Conservation (phyloP, 768 basidiomycete genomes). For the Suillus decipiens region DNA sequence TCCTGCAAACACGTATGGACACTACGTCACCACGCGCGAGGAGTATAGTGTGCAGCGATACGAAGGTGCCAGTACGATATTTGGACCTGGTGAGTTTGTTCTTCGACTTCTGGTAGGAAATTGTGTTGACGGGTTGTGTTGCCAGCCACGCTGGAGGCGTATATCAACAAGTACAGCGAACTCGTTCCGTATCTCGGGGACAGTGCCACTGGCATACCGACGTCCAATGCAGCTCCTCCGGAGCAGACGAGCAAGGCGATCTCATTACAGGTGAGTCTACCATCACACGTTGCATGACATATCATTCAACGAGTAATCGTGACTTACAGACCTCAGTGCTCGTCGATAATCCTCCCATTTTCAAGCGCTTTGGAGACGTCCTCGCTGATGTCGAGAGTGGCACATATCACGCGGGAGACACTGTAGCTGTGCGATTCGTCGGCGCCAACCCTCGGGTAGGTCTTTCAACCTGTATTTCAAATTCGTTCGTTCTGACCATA, state of each 20-base stretch:
- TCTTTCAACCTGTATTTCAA: conserved; percentile 7
- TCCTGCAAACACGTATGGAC: conserved; percentile 80
- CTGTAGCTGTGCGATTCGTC: conserved; percentile 63
- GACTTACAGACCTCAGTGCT: conserved; percentile 55
- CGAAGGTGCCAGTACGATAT: conserved; percentile 81
- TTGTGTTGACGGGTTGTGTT: conserved; percentile 2
- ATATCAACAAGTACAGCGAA: conserved; percentile 72
- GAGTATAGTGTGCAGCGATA: conserved; percentile 77
- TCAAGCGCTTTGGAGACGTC: conserved; percentile 63
- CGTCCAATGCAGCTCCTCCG: conserved; percentile 64
- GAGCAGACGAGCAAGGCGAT: conserved; percentile 68
- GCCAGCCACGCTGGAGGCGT: conserved; percentile 70
- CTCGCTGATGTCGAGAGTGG: conserved; percentile 51
- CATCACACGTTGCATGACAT: neutral
- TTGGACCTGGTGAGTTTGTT: conserved; percentile 63
- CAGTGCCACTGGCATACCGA: conserved; percentile 43
- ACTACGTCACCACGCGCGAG: conserved; percentile 73
- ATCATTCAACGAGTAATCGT: neutral
- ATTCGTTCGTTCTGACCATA: conserved; percentile 3
- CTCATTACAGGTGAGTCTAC: conserved; percentile 55
- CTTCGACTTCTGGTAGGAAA: neutral
- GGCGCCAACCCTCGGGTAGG: conserved; percentile 78
- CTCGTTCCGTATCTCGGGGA: conserved; percentile 65
- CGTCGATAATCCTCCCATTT: conserved; percentile 57
- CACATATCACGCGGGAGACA: conserved; percentile 57